phyloP scores from a whole-genome alignment of 768 basidiomycete genomes.

The Tulasnella sp. region DNA sequence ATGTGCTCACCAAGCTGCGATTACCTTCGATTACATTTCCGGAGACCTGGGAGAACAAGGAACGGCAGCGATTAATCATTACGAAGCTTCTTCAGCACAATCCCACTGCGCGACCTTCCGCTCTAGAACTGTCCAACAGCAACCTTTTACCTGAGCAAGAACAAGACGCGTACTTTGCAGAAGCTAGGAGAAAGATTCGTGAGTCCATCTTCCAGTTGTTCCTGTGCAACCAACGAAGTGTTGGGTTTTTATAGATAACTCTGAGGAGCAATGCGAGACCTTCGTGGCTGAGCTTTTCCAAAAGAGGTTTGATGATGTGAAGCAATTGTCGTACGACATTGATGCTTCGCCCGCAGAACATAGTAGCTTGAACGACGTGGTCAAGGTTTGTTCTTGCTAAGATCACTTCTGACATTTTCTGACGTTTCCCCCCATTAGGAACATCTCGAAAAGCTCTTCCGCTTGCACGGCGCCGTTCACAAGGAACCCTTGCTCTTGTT shows the following conservation, averaged over 20 bases:
- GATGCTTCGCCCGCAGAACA: conserved; percentile 9
- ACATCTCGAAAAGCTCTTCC: conserved; percentile 64
- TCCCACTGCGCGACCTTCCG: conserved; percentile 64
- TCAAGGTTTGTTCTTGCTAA: neutral
- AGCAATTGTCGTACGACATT: conserved; percentile 15
- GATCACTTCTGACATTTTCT: neutral
- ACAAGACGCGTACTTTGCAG: conserved; percentile 80
- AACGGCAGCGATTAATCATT: conserved; percentile 66
- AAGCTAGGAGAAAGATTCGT: conserved; percentile 69
- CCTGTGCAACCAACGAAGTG: neutral
- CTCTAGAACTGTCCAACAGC: conserved; percentile 74
- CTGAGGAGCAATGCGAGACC: conserved; percentile 13
- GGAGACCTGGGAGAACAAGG: conserved; percentile 50
- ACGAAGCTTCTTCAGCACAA: conserved; percentile 73
- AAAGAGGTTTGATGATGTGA: conserved; percentile 13
- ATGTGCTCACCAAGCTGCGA: conserved; percentile 68
- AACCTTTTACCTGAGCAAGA: conserved; percentile 61
- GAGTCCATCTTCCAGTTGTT: conserved; percentile 22
- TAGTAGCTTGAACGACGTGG: conserved; percentile 10
- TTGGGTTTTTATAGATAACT: neutral
- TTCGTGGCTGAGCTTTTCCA: conserved; percentile 15
- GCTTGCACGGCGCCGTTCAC: conserved; percentile 82
- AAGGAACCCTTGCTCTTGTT: conserved; percentile 79
- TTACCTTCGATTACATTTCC: conserved; percentile 70
- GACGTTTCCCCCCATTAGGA: conserved; percentile 58